Evolutionary conservation across 345 rosid genomes (phyloP), one percentile per base, ranked within the genome.

Genomic region (Aegle marmelos): DNA sequence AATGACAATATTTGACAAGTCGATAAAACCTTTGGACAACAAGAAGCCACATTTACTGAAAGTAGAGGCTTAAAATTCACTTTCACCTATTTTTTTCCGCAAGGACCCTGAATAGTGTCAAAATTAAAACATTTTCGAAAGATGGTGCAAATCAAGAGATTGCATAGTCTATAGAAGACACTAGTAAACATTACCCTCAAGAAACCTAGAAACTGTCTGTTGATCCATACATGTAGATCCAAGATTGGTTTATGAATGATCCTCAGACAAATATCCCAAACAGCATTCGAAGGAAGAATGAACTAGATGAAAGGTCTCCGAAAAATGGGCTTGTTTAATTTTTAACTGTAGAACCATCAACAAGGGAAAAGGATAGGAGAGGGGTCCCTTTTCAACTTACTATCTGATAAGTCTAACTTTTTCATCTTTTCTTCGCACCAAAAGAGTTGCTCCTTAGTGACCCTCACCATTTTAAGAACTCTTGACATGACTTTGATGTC

Each of bases 361-460:
- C 95, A 92, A 34, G 98, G 99, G 87, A 92, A 92, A 50, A 96
- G 94, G 73, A 87, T 77, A 31, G 98, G 95, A 53, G 91, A 88
- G 8, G 97, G 92, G 30, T 96, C 97, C 81, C 98, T 89, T 60
- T 85, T 86, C 85, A 92, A 79, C 85, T 84, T 90, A 71, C 97
- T 92, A 64, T 79, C 82, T 0, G 87, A 73, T 58, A 96, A 73
- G 74, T 89, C 80, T 41, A 96, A 85, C 25, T 90, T 96, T 77
- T 96, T 96, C 84, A 96, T 90, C 91, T 96, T 96, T 69, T 94
- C 98, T 86, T 92, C 98, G 24, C 99, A 94, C 99, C 99, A 96
- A 11, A 90, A 79, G 70, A 96, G 81, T 68, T 94, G 94, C 78
- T 93, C 98, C 81, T 91, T 91, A 24, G 86, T 87, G 74, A 91